These are phyloP conservation scores for Rutidosis leptorrhynchoides DNA, from an alignment of 129 eudicot species.

Conservation along the genomic window DNA sequence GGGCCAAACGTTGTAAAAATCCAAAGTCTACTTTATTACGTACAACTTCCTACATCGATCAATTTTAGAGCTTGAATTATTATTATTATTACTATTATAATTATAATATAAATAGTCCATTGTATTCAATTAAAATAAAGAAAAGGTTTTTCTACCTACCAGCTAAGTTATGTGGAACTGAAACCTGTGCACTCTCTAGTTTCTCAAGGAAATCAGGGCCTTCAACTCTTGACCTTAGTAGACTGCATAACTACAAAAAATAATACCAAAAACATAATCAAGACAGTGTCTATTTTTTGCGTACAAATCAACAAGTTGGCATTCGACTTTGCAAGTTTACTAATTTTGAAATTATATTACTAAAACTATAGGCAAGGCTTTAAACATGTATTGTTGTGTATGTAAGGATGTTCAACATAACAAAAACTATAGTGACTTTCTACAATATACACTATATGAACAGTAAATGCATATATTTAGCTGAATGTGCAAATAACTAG, in stretches of 20 bases:
- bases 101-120: not conserved
- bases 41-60: not conserved
- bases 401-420: not conserved
- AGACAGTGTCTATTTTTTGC: not conserved
- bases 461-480: not conserved
- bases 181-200: constrained; percentile 72
- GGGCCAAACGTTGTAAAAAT: not conserved
- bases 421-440: not conserved
- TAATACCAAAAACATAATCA: not conserved
- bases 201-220: constrained; percentile 85
- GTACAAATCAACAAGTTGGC: not conserved
- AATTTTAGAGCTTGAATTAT: not conserved
- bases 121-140: not conserved
- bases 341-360: not conserved
- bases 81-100: no score
- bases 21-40: not conserved
- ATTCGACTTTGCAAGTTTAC: constrained; percentile 1
- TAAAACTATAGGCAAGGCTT: not conserved
- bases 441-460: not conserved
- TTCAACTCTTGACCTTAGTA: constrained; percentile 79
- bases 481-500: not conserved
- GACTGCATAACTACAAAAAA: constrained; percentile 60
- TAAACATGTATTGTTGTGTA: not conserved
- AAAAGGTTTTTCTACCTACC: constrained; percentile 38
- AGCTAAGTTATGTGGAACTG: constrained; percentile 48